A percentile compares a stretch with the other conserved stretches of the same genome.
Evolutionary conservation across 2,329 filamentous ascomycete species (phyloP).

Genomic region (Coccinonectria pachysandricola): DNA sequence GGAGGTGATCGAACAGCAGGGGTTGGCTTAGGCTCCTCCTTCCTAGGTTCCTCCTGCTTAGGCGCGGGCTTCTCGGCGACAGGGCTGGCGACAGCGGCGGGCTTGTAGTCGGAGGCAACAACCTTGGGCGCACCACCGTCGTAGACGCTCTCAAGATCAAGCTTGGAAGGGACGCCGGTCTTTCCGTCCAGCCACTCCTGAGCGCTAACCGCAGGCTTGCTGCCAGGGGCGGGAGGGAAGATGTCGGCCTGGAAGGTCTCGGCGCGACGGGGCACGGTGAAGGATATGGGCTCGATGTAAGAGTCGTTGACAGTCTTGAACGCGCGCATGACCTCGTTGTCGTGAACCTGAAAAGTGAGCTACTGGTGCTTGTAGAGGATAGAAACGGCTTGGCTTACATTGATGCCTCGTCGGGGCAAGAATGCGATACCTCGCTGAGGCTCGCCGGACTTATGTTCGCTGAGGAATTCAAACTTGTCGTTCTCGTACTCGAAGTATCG

Average conservation of each 20-base stretch:
- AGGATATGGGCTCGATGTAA: conserved; percentile 94
- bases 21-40: conserved; percentile 44
- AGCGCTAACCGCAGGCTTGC: conserved; percentile 69
- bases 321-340: conserved; percentile 90
- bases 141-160: conserved; percentile 86
- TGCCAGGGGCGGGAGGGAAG: conserved; percentile 74
- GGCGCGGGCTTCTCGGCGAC: conserved; percentile 28
- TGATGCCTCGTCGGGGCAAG: conserved; percentile 87
- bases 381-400: conserved; percentile 54
- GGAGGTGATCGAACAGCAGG: conserved; percentile 37
- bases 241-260: conserved; percentile 97
- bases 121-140: conserved; percentile 74
- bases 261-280: conserved; percentile 87
- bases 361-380: too few relatives aligned
- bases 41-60: conserved; percentile 35
- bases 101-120: conserved; percentile 59
- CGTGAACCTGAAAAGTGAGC: conserved; percentile 81
- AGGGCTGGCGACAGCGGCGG: conserved; percentile 35
- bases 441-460: conserved; percentile 93
- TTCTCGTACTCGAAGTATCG: conserved; percentile 98
- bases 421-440: conserved; percentile 93
- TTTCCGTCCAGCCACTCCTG: conserved; percentile 83
- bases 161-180: conserved; percentile 75
- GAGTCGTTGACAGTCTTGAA: conserved; percentile 95
- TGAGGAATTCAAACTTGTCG: conserved; percentile 96